Conservation (phyloP, 495 filamentous ascomycete genomes). For the Podospora bellae-mahoneyi region DNA sequence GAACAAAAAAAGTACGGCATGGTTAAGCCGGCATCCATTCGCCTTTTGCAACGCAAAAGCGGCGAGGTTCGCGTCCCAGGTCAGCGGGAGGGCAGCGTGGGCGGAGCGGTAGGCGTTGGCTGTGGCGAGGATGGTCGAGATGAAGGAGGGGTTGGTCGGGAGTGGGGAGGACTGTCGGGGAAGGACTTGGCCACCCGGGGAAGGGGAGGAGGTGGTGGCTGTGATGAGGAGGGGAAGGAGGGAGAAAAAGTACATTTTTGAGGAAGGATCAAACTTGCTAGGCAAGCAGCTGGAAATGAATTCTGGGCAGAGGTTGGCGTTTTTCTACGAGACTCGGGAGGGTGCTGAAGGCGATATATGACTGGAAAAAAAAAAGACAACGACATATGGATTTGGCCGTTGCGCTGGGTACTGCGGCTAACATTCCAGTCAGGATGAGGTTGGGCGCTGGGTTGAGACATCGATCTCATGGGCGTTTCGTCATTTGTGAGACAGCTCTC, state of each 20-base stretch:
- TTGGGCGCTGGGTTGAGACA: background rate
- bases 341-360: background rate
- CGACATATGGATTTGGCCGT: background rate
- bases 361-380: background rate
- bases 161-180: constrained; percentile 14
- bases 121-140: constrained; percentile 12
- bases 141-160: constrained; percentile 20
- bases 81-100: constrained; percentile 10
- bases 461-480: background rate
- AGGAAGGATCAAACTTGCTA: background rate
- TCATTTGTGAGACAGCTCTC: background rate
- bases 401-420: background rate
- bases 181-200: background rate
- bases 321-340: background rate
- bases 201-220: background rate
- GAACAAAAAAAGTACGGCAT: constrained; percentile 15
- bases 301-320: background rate
- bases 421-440: background rate
- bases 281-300: background rate
- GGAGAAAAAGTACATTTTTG: background rate
- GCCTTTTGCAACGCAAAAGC: constrained; percentile 16
- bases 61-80: constrained; percentile 22
- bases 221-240: background rate
- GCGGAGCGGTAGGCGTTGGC: constrained; percentile 20
- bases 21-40: constrained; percentile 25